Percentiles rank a stretch among this genome's conserved stretches.
Evolutionary conservation across 2,329 filamentous ascomycete species (phyloP).

Genomic region (Aspergillus melleus): DNA sequence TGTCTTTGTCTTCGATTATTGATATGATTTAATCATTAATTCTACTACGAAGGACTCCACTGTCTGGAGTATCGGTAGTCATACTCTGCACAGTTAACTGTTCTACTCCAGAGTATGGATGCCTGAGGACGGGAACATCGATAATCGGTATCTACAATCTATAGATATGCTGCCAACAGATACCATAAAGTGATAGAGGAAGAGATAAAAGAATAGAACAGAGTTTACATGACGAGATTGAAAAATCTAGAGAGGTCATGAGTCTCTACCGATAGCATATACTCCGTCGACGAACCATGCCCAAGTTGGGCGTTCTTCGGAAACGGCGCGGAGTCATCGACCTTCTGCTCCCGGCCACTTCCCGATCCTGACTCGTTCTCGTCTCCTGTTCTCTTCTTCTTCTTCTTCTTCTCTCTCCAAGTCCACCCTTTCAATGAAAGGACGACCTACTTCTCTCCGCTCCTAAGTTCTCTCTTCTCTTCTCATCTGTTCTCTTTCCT

Average conservation of each 20-base stretch:
- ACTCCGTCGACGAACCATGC: neutral
- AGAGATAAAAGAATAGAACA: neutral
- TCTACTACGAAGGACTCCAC: neutral
- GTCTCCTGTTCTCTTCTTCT: neutral
- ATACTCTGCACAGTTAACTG: too few species aligned
- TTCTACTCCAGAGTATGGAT: too few species aligned
- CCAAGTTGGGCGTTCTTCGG: neutral
- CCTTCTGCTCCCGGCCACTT: neutral
- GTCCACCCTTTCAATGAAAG: constrained; percentile 4
- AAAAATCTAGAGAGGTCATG: too few species aligned
- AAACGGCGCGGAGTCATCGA: neutral
- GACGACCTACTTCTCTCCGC: neutral
- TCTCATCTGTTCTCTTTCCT: constrained; percentile 2
- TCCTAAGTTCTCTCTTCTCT: neutral
- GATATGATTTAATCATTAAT: too few species aligned
- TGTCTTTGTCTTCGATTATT: neutral
- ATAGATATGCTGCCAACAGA: too few species aligned
- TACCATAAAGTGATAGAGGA: neutral
- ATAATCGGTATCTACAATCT: too few species aligned
- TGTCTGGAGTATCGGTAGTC: neutral
- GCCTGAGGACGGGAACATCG: too few species aligned
- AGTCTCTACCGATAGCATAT: too few species aligned
- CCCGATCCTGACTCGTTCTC: neutral
- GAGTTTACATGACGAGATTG: too few species aligned
- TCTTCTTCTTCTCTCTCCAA: neutral